Evolutionary conservation across 495 filamentous ascomycete species (phyloP).

Genomic region (Neurospora sp.): DNA sequence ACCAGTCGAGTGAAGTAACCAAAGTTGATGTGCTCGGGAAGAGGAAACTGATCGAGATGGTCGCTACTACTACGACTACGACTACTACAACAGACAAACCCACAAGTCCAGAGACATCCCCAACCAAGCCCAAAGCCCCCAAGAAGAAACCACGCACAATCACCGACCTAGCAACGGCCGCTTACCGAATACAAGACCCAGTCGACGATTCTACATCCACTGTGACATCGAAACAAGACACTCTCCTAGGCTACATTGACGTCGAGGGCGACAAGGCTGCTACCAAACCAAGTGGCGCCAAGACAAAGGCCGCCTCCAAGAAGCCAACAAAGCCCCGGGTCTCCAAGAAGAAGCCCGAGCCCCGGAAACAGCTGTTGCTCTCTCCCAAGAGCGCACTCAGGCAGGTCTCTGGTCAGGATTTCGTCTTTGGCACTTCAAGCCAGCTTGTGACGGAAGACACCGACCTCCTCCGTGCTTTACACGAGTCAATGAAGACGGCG

Average conservation of each 20-base stretch:
- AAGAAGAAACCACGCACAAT: constrained; percentile 75
- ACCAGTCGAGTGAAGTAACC: background rate
- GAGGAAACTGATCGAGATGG: constrained; percentile 40
- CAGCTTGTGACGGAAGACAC: constrained; percentile 74
- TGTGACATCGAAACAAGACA: constrained; percentile 14
- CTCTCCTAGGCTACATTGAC: constrained; percentile 25
- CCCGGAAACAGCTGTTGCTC: constrained; percentile 44
- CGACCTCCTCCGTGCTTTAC: constrained; percentile 53
- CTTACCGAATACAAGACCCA: constrained; percentile 43
- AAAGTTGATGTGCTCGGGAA: constrained; percentile 30
- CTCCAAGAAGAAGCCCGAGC: constrained; percentile 34
- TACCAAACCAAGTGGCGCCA: constrained; percentile 19
- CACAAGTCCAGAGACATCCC: constrained; percentile 15
- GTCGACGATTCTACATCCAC: background rate
- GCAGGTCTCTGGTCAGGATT: constrained; percentile 61
- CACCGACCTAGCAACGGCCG: constrained; percentile 72
- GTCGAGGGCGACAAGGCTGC: background rate
- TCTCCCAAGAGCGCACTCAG: constrained; percentile 65
- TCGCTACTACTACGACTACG: constrained; percentile 18
- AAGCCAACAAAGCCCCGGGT: constrained; percentile 21
- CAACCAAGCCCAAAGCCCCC: constrained; percentile 44
- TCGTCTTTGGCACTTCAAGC: constrained; percentile 88
- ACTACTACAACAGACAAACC: constrained; percentile 3
- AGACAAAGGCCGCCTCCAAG: constrained; percentile 18
- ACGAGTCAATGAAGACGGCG: constrained; percentile 59